Percentiles rank a stretch among this genome's conserved stretches.
These are phyloP conservation scores for Globisporangium alternatum DNA, from an alignment of 352 stramenopile genomes.

Conservation along the genomic window DNA sequence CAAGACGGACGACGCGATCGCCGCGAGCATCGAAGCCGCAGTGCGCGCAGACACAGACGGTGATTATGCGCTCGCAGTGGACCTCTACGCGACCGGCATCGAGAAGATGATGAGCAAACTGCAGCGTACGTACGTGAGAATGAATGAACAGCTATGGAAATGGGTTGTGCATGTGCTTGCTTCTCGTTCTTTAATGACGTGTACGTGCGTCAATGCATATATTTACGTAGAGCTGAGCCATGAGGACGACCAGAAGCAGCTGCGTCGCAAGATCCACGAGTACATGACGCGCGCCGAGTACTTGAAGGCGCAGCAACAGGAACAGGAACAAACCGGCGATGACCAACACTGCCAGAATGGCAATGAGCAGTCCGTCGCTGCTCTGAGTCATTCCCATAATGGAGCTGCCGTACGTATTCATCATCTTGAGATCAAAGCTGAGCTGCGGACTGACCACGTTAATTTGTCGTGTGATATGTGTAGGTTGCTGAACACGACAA, in stretches of 20 bases:
- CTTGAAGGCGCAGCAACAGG: constrained; percentile 36
- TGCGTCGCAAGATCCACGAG: constrained; percentile 61
- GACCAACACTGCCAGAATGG: background rate
- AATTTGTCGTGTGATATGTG: background rate
- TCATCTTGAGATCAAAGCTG: background rate
- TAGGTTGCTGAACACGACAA: background rate
- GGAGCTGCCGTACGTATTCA: background rate
- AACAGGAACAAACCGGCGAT: background rate
- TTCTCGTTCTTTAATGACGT: background rate
- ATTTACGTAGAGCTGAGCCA: constrained; percentile 28
- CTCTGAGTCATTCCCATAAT: background rate
- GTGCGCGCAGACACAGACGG: constrained; percentile 50
- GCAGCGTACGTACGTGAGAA: constrained; percentile 37
- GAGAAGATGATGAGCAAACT: constrained; percentile 70
- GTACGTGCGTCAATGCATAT: background rate
- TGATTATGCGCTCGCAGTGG: constrained; percentile 48
- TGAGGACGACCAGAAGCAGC: constrained; percentile 30
- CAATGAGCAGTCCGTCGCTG: background rate
- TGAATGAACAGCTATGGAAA: background rate
- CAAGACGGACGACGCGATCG: constrained; percentile 35
- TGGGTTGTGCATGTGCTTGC: background rate
- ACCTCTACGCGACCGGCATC: constrained; percentile 71
- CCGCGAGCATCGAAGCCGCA: constrained; percentile 47
- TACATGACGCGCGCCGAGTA: constrained; percentile 80
- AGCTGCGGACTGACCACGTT: background rate